Conservation (phyloP, 345 rosid genomes). For the Gossypium australe region DNA sequence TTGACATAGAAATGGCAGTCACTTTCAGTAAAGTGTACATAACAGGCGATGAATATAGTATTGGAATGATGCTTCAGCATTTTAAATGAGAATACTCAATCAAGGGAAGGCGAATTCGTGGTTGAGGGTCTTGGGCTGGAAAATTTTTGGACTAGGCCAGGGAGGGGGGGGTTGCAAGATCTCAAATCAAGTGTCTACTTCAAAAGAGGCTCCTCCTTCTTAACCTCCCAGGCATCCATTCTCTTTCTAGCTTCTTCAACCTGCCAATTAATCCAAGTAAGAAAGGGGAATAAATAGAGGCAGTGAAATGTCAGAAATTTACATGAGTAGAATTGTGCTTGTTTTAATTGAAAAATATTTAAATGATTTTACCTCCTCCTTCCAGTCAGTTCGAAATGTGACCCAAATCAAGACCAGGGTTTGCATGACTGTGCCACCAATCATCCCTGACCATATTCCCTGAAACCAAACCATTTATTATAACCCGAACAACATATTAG, state of each 20-base stretch:
- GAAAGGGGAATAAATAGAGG: too few relatives aligned
- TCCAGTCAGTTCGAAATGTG: constrained; percentile 59
- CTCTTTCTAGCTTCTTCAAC: constrained; percentile 34
- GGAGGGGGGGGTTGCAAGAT: not conserved
- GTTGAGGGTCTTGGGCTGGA: not conserved
- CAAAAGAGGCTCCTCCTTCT: constrained; percentile 11
- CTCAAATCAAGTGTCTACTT: not conserved
- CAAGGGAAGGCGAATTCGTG: not conserved
- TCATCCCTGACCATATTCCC: constrained; percentile 83
- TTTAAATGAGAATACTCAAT: not conserved
- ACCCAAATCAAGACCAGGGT: constrained; percentile 58
- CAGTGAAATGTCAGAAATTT: not conserved
- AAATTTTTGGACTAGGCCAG: not conserved
- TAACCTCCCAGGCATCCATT: constrained; percentile 31
- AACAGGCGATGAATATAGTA: too few relatives aligned
- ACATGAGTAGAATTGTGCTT: not conserved
- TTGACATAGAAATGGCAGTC: not conserved
- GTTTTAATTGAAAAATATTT: not conserved
- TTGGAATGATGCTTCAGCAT: not conserved
- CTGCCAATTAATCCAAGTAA: constrained; percentile 13
- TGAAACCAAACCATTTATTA: not conserved
- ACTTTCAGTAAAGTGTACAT: not conserved
- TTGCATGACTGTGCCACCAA: constrained; percentile 57
- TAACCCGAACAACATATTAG: not conserved
- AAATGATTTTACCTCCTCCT: constrained; percentile 38